Evolutionary conservation across 345 rosid genomes (phyloP), one percentile per base, ranked within the genome.

Genomic region (Isatis tinctoria): DNA sequence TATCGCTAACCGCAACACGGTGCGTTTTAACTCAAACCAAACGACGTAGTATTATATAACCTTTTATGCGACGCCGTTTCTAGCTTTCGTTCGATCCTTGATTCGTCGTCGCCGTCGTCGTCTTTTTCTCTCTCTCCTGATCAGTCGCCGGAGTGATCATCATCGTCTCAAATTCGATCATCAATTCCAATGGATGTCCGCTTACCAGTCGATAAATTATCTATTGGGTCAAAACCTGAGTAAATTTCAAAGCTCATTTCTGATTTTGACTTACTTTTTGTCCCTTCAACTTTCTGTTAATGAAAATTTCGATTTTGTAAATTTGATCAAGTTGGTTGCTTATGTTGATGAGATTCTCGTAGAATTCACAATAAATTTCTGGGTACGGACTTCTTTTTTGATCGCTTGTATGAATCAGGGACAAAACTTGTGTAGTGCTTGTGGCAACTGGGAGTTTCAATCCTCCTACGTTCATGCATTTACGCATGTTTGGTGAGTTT

Each of bases 391-490:
- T 7, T 10, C 4, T 57, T 1, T 35, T 14, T 35, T 9, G 8
- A 4, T 60, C n/a, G 36, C 36, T 35, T 65, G 8, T 67, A 2
- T 74, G 60, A 67, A 60, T 36, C 77, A 84, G 87, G 82, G 83
- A 75, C 67, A 81, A 78, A 67, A 70, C 70, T 32, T 69, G 18
- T 81, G 96, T 86, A 11, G 90, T 87, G 76, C 87, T 95, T 52
- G 92, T 92, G 41, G 90, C 92, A 12, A 85, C 90, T 22, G 97
- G 99, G 54, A 88, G 96, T 79, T 95, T 95, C 90, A 95, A 90
- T 79, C 99, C 99, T 80, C 99, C 99, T 2, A 95, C 97, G 62
- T 84, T 81, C 73, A 95, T 95, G 97, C 99, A 90, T 81, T 72
- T 90, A 74, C 97, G 97, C 65, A 79, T 95, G 87, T 87, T 95